phyloP scores from a whole-genome alignment of 2,329 filamentous ascomycete genomes.

The Venturia pyrina region DNA sequence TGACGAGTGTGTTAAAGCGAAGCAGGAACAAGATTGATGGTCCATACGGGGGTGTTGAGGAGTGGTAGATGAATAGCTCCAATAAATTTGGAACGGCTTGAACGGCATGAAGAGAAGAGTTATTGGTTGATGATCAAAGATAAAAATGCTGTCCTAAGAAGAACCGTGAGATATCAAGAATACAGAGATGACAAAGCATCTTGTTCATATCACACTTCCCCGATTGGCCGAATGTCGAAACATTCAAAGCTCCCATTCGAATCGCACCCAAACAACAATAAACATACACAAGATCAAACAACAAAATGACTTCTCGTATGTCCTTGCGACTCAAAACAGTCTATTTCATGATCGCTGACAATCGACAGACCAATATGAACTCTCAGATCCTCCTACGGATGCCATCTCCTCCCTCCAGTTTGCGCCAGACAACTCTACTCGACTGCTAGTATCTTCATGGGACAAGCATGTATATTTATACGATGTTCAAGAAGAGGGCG shows the following conservation, averaged over 20 bases:
- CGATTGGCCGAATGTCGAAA: background rate
- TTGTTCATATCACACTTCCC: background rate
- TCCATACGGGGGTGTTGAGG: background rate
- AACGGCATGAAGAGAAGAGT: too few species aligned
- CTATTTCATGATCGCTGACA: background rate
- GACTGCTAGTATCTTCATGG: conserved; percentile 88
- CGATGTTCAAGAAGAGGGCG: conserved; percentile 51
- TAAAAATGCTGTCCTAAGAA: too few species aligned
- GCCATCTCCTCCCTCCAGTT: conserved; percentile 81
- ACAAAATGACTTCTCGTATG: background rate
- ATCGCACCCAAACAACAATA: background rate
- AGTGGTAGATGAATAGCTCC: background rate
- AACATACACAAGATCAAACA: background rate
- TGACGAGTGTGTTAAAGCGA: background rate
- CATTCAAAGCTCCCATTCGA: background rate
- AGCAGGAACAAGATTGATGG: background rate
- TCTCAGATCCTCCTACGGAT: conserved; percentile 73
- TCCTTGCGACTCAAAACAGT: background rate
- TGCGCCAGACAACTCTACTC: conserved; percentile 63
- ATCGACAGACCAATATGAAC: conserved; percentile 57
- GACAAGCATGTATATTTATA: conserved; percentile 88
- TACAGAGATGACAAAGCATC: too few species aligned
- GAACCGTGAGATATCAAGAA: too few species aligned
- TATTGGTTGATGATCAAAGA: too few species aligned
- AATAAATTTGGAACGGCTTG: background rate